Conservation (phyloP, 106 monocot genomes). For the Phalaenopsis equestris region DNA sequence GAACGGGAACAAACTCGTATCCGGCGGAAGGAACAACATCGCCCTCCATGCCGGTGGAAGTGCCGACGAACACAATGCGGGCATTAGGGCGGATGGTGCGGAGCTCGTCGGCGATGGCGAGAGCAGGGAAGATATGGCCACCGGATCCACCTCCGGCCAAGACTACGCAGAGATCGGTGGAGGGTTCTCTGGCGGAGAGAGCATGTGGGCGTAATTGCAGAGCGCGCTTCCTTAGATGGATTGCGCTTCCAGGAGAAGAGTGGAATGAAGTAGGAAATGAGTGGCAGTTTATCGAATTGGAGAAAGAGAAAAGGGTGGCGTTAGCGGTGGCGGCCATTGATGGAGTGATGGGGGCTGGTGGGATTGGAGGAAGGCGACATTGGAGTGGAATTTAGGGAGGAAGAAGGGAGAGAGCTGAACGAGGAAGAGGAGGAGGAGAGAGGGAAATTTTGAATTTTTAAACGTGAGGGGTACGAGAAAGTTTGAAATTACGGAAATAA, state of each 20-base stretch:
- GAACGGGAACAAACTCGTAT: conserved; percentile 17
- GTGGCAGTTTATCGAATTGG: background rate
- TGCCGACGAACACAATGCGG: conserved; percentile 26
- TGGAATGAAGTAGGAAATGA: background rate
- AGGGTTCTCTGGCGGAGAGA: background rate
- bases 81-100: conserved; percentile 1
- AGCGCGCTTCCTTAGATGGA: background rate
- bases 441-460: background rate
- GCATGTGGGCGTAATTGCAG: background rate
- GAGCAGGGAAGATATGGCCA: conserved; percentile 38
- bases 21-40: conserved; percentile 24
- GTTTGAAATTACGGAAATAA: background rate
- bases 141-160: conserved; percentile 33
- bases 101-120: conserved; percentile 39
- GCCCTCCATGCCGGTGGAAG: conserved; percentile 20
- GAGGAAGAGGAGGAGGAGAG: background rate
- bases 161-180: conserved; percentile 8
- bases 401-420: background rate
- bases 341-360: background rate
- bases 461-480: background rate
- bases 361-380: background rate
- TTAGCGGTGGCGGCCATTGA: conserved; percentile 1
- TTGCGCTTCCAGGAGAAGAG: background rate
- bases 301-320: background rate
- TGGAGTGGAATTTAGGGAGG: background rate